Base-by-base conservation (phyloP, 176 grass and related monocot species). In the Zoysia japonica region DNA sequence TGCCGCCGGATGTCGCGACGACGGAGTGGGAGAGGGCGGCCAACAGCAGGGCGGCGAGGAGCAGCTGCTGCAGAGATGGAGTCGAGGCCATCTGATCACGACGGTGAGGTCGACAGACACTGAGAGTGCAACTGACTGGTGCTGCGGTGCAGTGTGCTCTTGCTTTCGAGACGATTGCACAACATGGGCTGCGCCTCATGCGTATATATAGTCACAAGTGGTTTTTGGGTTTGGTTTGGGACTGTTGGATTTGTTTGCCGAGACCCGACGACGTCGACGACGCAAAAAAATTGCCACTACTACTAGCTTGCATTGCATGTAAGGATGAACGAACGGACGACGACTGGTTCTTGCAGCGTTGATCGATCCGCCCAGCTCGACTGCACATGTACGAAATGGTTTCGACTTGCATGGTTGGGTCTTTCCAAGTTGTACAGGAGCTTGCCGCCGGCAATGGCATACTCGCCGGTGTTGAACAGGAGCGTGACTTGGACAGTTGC, bases 31-130 rank as follows among this genome's bases (percentile, higher is more conserved):
- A 19, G 62, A n/a, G 0, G 42, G 72, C 52, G 13, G 13, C 13
- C 0, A 15, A 1, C 11, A 84, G 6, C 2, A 76, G 0, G 53
- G 15, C 14, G 28, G 38, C 51, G 2, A 49, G 11, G 41, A 60
- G 3, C 15, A 28, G 17, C n/a, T 75, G 61, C 61, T 1, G 9
- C 39, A 15, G 7, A 12, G 28, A 35, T n/a, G 74, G 16, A 0
- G 82, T 61, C 65, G 72, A 20, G 65, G 74, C 64, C 80, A 82
- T 82, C 54, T 57, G 5, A 8, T 43, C 3, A 14, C 2, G 50
- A 3, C 28, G 16, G 65, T 37, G 61, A 2, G 61, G 28, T 15
- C 28, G 28, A 28, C 28, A 28, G 28, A 28, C 12, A 68, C 3
- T 2, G 48, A 7, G 48, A 11, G 68, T 16, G 69, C 1, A 9